phyloP scores from a whole-genome alignment of 345 rosid genomes.

The Melastoma malabathricum region DNA sequence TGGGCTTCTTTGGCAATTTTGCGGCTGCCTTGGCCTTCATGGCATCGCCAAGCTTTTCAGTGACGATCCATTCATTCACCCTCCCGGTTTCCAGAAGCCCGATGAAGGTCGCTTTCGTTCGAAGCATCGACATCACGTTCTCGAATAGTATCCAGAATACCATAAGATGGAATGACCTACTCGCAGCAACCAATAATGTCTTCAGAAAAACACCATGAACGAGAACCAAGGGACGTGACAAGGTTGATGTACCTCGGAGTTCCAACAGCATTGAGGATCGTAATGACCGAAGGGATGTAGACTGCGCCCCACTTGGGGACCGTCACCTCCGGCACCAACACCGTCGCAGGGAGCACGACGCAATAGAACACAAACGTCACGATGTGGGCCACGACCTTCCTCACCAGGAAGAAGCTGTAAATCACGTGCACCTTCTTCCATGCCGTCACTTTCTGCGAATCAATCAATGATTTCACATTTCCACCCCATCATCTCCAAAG shows the following conservation, averaged over 20 bases:
- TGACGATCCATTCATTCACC: constrained; percentile 87
- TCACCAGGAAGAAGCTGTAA: constrained; percentile 83
- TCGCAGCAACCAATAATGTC: background rate
- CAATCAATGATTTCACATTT: background rate
- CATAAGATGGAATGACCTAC: constrained; percentile 64
- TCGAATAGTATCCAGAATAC: constrained; percentile 85
- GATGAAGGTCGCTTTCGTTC: constrained; percentile 76
- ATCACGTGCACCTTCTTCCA: constrained; percentile 96
- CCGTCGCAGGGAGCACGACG: constrained; percentile 74
- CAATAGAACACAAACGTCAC: constrained; percentile 80
- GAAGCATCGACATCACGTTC: constrained; percentile 81
- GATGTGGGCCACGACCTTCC: constrained; percentile 79
- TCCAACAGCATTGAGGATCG: constrained; percentile 83
- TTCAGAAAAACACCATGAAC: too few relatives aligned
- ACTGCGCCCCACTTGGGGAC: constrained; percentile 92
- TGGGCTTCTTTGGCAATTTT: constrained; percentile 40
- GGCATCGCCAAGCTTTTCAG: constrained; percentile 73
- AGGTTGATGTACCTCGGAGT: constrained; percentile 57
- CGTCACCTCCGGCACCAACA: constrained; percentile 74
- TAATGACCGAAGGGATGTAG: constrained; percentile 68
- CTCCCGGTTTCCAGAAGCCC: constrained; percentile 74
- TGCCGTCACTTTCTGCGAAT: constrained; percentile 52
- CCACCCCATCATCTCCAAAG: too few relatives aligned
- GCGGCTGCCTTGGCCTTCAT: constrained; percentile 34
- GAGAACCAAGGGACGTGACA: too few relatives aligned